phyloP scores from a whole-genome alignment of 2,329 filamentous ascomycete species.

The Clonostachys chloroleuca region DNA sequence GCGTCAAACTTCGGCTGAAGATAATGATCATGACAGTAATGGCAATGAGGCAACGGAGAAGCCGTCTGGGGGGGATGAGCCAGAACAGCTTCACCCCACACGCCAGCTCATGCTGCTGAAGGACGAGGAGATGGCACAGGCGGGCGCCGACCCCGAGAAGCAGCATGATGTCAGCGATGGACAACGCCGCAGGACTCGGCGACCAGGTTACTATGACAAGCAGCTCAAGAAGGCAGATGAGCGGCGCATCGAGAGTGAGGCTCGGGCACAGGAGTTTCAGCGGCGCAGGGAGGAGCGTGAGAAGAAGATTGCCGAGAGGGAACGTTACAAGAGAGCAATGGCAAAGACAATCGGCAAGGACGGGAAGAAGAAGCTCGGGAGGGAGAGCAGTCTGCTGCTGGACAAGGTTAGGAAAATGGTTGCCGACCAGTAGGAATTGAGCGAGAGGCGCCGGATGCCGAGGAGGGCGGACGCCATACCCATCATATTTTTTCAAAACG shows the following conservation, averaged over 20 bases:
- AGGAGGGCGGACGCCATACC: no score
- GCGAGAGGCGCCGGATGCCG: no score
- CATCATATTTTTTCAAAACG: no score
- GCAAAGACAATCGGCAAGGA: conserved; percentile 71
- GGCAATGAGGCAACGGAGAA: conserved; percentile 4
- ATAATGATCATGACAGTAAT: conserved; percentile 5
- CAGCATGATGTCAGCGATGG: conserved; percentile 17
- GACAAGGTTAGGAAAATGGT: conserved; percentile 76
- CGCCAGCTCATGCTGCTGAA: conserved; percentile 32
- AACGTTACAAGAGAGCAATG: conserved; percentile 61
- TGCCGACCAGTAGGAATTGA: background rate
- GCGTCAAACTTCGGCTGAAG: conserved; percentile 12
- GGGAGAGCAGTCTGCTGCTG: conserved; percentile 74
- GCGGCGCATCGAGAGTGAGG: conserved; percentile 34
- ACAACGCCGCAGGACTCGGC: conserved; percentile 23
- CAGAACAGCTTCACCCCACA: conserved; percentile 25
- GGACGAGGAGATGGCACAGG: conserved; percentile 28
- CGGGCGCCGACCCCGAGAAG: conserved; percentile 7
- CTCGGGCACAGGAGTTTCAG: conserved; percentile 32
- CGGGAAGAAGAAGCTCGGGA: conserved; percentile 74
- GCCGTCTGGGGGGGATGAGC: conserved; percentile 10
- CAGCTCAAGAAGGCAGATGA: conserved; percentile 46
- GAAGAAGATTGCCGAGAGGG: conserved; percentile 59
- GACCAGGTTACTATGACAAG: conserved; percentile 61
- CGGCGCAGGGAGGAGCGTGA: conserved; percentile 59